Percentiles rank a stretch among this genome's conserved stretches.
Conservation (phyloP, 2,329 filamentous ascomycete species). For the Fusarium austroafricanum region DNA sequence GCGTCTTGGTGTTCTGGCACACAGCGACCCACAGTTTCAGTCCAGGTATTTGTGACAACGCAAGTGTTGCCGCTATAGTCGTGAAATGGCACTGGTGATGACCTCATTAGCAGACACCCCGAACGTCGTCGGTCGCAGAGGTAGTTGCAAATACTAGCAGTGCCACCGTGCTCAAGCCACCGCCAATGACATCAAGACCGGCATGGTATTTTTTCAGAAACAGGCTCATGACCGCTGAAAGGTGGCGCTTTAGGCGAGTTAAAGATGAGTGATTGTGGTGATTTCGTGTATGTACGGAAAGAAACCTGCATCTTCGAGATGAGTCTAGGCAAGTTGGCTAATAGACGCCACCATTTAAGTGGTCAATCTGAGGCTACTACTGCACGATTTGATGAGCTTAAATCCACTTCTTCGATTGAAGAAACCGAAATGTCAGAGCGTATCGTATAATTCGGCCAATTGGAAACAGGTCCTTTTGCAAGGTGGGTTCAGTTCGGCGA, state of each 20-base stretch:
- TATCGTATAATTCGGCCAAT: constrained; percentile 1
- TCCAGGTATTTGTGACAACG: not conserved
- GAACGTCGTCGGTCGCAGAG: constrained; percentile 13
- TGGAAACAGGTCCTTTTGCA: not conserved
- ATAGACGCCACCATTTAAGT: constrained; percentile 2
- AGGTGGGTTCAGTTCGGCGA: not conserved
- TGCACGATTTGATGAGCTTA: constrained; percentile 30
- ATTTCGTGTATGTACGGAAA: constrained; percentile 1
- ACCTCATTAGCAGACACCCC: constrained; percentile 21
- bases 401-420: constrained; percentile 21
- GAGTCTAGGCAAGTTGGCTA: not conserved
- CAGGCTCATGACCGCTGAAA: not conserved
- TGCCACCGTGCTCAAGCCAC: constrained; percentile 15
- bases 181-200: constrained; percentile 5
- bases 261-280: not conserved
- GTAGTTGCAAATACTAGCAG: not conserved
- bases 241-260: constrained; percentile 5
- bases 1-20: not conserved
- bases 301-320: constrained; percentile 5
- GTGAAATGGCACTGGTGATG: constrained; percentile 20
- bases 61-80: not conserved
- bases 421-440: not conserved
- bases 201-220: not conserved
- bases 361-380: constrained; percentile 6
- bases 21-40: constrained; percentile 8